Conservation (phyloP, 768 basidiomycete species). For the Auricularia sp. region DNA sequence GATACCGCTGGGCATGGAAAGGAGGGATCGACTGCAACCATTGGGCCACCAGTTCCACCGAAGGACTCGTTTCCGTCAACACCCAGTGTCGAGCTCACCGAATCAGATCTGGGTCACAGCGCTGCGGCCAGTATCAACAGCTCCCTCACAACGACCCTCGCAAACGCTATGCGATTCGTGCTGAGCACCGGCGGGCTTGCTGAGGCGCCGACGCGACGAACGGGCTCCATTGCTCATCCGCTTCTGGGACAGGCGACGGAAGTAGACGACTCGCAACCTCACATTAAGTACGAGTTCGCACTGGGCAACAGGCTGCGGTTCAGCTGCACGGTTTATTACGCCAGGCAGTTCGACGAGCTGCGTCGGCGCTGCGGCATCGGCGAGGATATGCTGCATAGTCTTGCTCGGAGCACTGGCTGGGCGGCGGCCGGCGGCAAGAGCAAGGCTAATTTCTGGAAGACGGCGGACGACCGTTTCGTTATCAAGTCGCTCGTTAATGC, state of each 20-base stretch:
- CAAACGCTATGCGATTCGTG: conserved; percentile 51
- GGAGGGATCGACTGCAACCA: neutral
- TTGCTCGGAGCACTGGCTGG: conserved; percentile 56
- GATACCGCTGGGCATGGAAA: neutral
- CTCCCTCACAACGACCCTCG: conserved; percentile 43
- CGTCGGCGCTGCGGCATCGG: conserved; percentile 56
- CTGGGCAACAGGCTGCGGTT: conserved; percentile 65
- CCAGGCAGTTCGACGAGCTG: conserved; percentile 65
- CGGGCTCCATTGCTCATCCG: neutral
- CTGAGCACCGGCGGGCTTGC: conserved; percentile 27
- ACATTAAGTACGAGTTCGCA: conserved; percentile 77
- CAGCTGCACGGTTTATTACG: conserved; percentile 76
- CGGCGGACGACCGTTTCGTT: conserved; percentile 63
- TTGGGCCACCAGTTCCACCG: conserved; percentile 4
- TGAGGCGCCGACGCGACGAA: neutral
- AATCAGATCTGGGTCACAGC: neutral
- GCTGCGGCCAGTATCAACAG: conserved; percentile 8
- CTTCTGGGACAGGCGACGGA: conserved; percentile 4
- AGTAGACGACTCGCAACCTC: conserved; percentile 60
- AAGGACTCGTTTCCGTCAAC: conserved; percentile 4
- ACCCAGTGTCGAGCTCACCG: neutral
- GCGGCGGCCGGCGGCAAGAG: conserved; percentile 74
- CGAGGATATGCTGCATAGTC: conserved; percentile 47
- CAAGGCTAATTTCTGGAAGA: conserved; percentile 75
- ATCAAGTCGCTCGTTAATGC: conserved; percentile 81